Base-by-base conservation (phyloP, 2,329 filamentous ascomycete species). In the Alternaria incomplexa region DNA sequence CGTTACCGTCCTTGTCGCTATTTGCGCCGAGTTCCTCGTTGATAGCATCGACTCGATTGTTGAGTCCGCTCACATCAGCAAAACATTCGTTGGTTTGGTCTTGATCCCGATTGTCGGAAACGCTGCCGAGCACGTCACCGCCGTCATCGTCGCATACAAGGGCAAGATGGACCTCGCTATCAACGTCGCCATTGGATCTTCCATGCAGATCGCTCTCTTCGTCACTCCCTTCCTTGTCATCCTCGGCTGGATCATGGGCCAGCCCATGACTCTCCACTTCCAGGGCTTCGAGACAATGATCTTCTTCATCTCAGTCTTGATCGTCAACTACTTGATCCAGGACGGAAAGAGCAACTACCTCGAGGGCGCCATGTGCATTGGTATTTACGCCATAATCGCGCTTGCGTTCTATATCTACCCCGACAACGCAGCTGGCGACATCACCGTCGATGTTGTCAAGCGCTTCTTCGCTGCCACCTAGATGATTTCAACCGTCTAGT, bases 231-330 rank as follows among this genome's bases (percentile, higher is more conserved):
- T 86, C 77, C 77, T 87, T 55, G 85, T 87, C 59, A 83, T 87
- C 45, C 81, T 87, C 10, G 86, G 86, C 54, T 87, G 85, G 85
- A 82, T 83, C 70, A 83, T 87, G 61, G 81, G 80, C 22, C 73
- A 84, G 66, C 79, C 82, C 50, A 86, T 87, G 85, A 84, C 90
- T 26, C 85, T 96, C 32, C 93, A 95, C 82, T 96, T 96, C 79
- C 93, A 93, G 63, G 86, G 93, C 52, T 97, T 96, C 80, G 93
- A 96, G 85, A 96, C 93, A 0, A 91, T 96, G 22, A 92, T 91
- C 60, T 87, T 96, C 73, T 96, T 96, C 79, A 88, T 95, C 55
- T 91, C 89, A 55, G 90, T 93, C 8, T 89, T 96, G 67, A 93
- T 96, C 66, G 92, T 95, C 80, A 96, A 95, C 81, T 96, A 96